A percentile compares a stretch with the other conserved stretches of the same genome.
phyloP scores from a whole-genome alignment of 768 basidiomycete genomes.

The Cantharellus anzutake region DNA sequence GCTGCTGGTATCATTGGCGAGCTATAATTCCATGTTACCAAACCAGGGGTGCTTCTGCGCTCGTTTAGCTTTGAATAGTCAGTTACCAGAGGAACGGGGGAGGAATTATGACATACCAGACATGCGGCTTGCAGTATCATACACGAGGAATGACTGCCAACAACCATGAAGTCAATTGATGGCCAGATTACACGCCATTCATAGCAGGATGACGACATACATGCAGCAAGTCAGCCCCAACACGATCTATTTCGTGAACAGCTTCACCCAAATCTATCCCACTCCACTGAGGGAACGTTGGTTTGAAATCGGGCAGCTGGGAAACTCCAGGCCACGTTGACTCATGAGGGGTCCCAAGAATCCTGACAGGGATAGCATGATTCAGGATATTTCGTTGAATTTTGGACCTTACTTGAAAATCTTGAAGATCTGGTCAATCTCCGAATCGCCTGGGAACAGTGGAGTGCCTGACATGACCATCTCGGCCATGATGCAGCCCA shows the following conservation, averaged over 20 bases:
- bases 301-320: conserved; percentile 81
- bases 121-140: conserved; percentile 82
- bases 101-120: conserved; percentile 38
- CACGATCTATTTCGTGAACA: conserved; percentile 55
- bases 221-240: conserved; percentile 65
- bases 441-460: conserved; percentile 95
- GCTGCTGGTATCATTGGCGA: no score
- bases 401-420: conserved; percentile 66
- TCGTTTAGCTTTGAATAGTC: conserved; percentile 31
- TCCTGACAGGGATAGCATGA: conserved; percentile 25
- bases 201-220: conserved; percentile 19
- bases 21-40: neutral
- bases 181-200: neutral
- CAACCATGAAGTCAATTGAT: neutral
- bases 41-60: conserved; percentile 32
- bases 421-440: conserved; percentile 99
- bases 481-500: conserved; percentile 94
- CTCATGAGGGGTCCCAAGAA: conserved; percentile 88
- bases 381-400: neutral
- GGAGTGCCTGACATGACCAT: conserved; percentile 85
- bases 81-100: neutral
- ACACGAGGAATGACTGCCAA: conserved; percentile 45
- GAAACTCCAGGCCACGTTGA: conserved; percentile 82
- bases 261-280: conserved; percentile 44
- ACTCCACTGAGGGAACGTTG: conserved; percentile 92